Percentiles rank a stretch among this genome's conserved stretches.
These are phyloP conservation scores for Trichoderma afroharzianum DNA, from an alignment of 2,329 filamentous ascomycete genomes.

Conservation along the genomic window DNA sequence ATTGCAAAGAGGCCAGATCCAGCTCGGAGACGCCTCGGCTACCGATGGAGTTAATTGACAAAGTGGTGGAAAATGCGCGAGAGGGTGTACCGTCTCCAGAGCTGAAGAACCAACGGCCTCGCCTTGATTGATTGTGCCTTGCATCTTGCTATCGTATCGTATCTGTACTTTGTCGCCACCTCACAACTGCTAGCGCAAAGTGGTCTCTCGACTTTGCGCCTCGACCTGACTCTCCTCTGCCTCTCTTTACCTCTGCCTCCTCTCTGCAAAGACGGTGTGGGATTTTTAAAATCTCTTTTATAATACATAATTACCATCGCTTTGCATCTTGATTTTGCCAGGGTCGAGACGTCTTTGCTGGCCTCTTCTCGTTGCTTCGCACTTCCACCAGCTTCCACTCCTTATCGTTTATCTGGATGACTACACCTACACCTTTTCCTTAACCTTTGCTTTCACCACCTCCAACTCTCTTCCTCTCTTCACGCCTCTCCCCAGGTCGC, in stretches of 20 bases:
- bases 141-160: neutral
- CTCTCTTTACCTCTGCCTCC: neutral
- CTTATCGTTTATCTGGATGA: slow-evolving; percentile 5
- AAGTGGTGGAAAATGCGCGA: neutral
- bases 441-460: neutral
- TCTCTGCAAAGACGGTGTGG: neutral
- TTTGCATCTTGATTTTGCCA: neutral
- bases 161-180: neutral
- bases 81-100: neutral
- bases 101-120: neutral
- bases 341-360: neutral
- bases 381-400: slow-evolving; percentile 9
- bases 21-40: neutral
- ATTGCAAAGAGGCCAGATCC: neutral
- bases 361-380: neutral
- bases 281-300: neutral
- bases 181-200: neutral
- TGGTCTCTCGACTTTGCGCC: neutral
- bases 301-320: neutral
- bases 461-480: neutral
- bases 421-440: neutral
- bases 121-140: neutral
- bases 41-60: neutral
- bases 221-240: neutral
- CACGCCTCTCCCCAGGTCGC: neutral